Evolutionary conservation across 2,329 filamentous ascomycete species (phyloP).

Genomic region (Sclerotinia glacialis): DNA sequence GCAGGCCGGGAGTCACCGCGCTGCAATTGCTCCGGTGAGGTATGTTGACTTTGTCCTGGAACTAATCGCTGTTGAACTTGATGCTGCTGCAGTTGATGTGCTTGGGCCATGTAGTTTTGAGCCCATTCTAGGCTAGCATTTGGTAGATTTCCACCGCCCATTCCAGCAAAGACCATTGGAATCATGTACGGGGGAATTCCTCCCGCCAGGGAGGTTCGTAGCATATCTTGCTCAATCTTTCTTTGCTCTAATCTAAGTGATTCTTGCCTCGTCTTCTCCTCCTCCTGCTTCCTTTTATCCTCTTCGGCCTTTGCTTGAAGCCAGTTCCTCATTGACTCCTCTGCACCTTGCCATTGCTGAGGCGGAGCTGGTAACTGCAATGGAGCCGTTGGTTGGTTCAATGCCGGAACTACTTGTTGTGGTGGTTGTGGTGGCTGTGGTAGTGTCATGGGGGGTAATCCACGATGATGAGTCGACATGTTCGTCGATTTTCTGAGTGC

Average conservation of each 20-base stretch:
- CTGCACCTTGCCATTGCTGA: constrained; percentile 63
- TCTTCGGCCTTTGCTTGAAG: constrained; percentile 69
- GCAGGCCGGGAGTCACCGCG: constrained; percentile 50
- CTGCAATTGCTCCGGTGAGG: constrained; percentile 55
- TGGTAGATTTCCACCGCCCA: constrained; percentile 61
- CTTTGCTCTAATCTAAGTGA: constrained; percentile 67
- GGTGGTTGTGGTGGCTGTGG: constrained; percentile 41
- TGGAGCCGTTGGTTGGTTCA: constrained; percentile 44
- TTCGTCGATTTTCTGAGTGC: constrained; percentile 44
- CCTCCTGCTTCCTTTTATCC: constrained; percentile 69
- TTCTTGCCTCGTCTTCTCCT: constrained; percentile 65
- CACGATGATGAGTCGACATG: constrained; percentile 69
- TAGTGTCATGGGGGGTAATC: constrained; percentile 66
- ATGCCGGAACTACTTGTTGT: constrained; percentile 28
- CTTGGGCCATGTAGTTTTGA: constrained; percentile 61
- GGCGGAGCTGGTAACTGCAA: constrained; percentile 59
- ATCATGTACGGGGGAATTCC: constrained; percentile 73
- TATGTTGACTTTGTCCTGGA: constrained; percentile 45
- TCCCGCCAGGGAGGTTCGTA: constrained; percentile 64
- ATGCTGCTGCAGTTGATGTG: constrained; percentile 48
- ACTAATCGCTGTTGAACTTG: constrained; percentile 43
- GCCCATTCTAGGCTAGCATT: constrained; percentile 64
- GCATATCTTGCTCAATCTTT: constrained; percentile 69
- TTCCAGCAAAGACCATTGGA: constrained; percentile 70
- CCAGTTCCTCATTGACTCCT: constrained; percentile 72